Conservation (phyloP, 164 flowering plant genomes). For the Sedum album region DNA sequence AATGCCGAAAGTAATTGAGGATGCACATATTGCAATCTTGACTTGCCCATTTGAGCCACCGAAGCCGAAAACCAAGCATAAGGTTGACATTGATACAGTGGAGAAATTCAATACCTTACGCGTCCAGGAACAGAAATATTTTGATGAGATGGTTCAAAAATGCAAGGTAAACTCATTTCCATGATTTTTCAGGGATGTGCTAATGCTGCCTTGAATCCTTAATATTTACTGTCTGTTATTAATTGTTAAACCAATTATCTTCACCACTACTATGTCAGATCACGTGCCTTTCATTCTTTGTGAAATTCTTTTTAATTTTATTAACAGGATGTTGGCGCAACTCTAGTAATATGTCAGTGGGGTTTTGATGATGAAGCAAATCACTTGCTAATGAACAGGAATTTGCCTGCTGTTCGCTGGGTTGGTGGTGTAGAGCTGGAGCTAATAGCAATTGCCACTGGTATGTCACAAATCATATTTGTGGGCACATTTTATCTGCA, state of each 20-base stretch:
- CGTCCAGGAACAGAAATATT: conserved; percentile 81
- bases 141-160: conserved; percentile 95
- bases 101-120: conserved; percentile 92
- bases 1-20: conserved; percentile 91
- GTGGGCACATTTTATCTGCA: background rate
- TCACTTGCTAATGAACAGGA: conserved; percentile 83
- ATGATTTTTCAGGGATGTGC: background rate
- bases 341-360: conserved; percentile 98
- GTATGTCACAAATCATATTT: conserved; percentile 22
- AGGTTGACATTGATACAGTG: conserved; percentile 97
- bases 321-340: conserved; percentile 93
- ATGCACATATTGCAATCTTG: conserved; percentile 90
- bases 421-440: conserved; percentile 99
- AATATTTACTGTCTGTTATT: background rate
- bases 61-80: conserved; percentile 99
- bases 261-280: no score
- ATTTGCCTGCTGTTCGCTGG: conserved; percentile 98
- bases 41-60: conserved; percentile 99
- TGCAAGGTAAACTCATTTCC: conserved; percentile 58
- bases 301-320: background rate
- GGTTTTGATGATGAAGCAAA: conserved; percentile 99
- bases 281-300: background rate
- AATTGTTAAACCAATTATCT: background rate
- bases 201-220: no score
- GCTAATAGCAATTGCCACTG: conserved; percentile 96